Base-by-base conservation (phyloP, 108 stramenopile species). In the Nitzschia inconspicua region DNA sequence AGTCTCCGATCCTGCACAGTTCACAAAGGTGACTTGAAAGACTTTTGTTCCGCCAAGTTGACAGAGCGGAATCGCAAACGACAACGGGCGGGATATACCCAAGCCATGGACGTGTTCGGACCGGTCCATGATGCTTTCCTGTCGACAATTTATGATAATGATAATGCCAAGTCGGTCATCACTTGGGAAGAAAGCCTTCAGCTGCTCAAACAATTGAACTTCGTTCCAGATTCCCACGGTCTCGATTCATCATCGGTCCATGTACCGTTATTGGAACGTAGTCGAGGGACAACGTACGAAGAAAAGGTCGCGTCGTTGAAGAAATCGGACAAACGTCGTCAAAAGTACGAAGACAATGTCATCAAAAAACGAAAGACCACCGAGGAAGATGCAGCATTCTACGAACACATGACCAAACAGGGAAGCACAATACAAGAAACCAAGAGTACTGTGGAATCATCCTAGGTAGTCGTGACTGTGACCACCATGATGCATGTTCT, bases 231-330 rank as follows among this genome's bases (percentile, higher is more conserved):
- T 28, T 51, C 66, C 13, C 63, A 66, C 40, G 77, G 79, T n/a
- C 32, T 58, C 14, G 64, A 61, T 0, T 81, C 82, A 14, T 36
- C 24, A 23, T 47, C 72, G 24, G 65, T 85, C 0, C 87, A 95
- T 63, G 59, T 79, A 47, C 84, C 86, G n/a, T 36, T 95, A 1
- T 57, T 78, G 70, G 57, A 82, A 50, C 76, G 94, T 63, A 48
- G 72, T 7, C 63, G 32, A 41, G 94, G 94, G 13, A 85, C 87
- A 25, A 87, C 90, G 0, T 95, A 95, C 65, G 94, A 92, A 70
- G 89, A 95, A 72, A 95, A 95, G 61, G 70, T 95, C 9, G 63
- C 68, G 28, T 73, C 86, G 8, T 51, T 85, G 18, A 34, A 70
- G 42, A 62, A 78, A 32, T 73, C 68, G 10, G 75, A 80, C 25